phyloP scores from a whole-genome alignment of 176 grass and related monocot species.

The Lolium rigidum region DNA sequence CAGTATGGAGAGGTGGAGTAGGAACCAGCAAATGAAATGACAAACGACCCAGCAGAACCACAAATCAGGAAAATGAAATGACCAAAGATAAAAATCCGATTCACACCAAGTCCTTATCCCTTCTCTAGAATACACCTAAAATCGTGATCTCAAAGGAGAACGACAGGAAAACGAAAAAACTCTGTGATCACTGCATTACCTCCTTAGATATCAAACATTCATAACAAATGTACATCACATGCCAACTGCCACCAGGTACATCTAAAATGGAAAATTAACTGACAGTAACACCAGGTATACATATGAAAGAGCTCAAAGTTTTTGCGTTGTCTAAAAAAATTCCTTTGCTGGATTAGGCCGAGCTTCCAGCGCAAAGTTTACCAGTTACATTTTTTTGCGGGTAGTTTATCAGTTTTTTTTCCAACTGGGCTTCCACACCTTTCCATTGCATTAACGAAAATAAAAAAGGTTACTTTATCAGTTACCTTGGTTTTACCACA shows the following conservation, averaged over 20 bases:
- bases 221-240: neutral
- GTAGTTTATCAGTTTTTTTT: too few relatives aligned
- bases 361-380: neutral
- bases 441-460: too few relatives aligned
- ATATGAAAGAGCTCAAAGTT: neutral
- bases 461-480: neutral
- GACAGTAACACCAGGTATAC: neutral
- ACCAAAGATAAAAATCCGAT: neutral
- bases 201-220: neutral
- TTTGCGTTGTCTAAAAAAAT: neutral
- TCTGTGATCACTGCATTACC: neutral
- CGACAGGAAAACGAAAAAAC: neutral
- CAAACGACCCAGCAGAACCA: neutral
- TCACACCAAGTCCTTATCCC: neutral
- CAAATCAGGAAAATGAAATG: neutral
- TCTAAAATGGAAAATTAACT: neutral
- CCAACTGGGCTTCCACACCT: too few relatives aligned
- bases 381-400: neutral
- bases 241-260: neutral
- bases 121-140: neutral
- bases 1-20: neutral
- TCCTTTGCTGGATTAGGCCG: neutral
- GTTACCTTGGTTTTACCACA: neutral
- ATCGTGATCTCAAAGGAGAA: conserved; percentile 4
- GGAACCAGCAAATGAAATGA: conserved; percentile 3